Evolutionary conservation across 2,329 filamentous ascomycete species (phyloP).

Genomic region (Orbilia ellipsospora): DNA sequence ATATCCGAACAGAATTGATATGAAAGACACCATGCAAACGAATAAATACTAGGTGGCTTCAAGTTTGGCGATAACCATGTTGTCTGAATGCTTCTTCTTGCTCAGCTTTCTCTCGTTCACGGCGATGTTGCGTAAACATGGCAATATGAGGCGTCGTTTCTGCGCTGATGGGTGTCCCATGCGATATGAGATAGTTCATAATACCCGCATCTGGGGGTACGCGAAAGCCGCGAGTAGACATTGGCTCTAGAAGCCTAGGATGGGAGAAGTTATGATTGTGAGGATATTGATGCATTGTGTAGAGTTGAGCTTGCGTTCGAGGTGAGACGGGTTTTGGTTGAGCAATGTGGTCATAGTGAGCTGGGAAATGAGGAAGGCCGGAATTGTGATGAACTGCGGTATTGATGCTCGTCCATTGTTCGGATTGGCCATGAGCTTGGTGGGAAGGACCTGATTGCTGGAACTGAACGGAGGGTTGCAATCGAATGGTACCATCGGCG

Average conservation of each 20-base stretch:
- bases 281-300: slow-evolving; percentile 23
- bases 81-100: slow-evolving; percentile 1
- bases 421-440: background rate
- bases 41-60: too few relatives aligned
- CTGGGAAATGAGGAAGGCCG: background rate
- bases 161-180: slow-evolving; percentile 28
- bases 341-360: background rate
- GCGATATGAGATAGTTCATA: slow-evolving; percentile 21
- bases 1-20: too few relatives aligned
- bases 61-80: background rate
- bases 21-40: too few relatives aligned
- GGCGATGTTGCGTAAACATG: slow-evolving; percentile 42
- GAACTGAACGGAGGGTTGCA: background rate
- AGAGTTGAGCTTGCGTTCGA: slow-evolving; percentile 30
- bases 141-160: slow-evolving; percentile 51
- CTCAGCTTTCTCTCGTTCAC: slow-evolving; percentile 29
- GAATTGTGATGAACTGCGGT: background rate
- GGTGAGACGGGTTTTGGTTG: slow-evolving; percentile 43
- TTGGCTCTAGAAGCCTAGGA: background rate
- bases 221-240: background rate
- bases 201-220: background rate
- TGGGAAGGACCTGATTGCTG: background rate
- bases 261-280: background rate
- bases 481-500: slow-evolving; percentile 4
- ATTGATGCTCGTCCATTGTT: too few relatives aligned